These are phyloP conservation scores for Pseudozyma sp. DNA, from an alignment of 1,284 basidiomycete species.

Conservation along the genomic window DNA sequence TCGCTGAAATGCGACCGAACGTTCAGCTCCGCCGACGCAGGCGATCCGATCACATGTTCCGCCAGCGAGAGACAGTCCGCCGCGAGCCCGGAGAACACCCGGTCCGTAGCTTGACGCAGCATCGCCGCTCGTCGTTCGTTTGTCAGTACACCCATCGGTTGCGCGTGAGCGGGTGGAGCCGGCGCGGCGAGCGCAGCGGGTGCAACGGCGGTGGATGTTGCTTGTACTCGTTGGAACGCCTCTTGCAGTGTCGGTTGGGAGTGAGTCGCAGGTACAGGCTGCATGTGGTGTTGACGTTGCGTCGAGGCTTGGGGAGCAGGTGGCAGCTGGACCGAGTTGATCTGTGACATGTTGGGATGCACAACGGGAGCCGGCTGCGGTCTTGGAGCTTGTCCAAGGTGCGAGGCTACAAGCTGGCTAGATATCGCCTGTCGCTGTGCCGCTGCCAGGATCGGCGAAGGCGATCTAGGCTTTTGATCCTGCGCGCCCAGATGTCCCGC, in stretches of 20 bases:
- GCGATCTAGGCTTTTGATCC: background rate
- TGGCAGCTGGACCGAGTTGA: background rate
- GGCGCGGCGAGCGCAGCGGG: background rate
- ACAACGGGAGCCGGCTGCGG: too few relatives aligned
- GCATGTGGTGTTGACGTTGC: background rate
- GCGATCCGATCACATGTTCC: slow-evolving; percentile 26
- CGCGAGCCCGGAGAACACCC: slow-evolving; percentile 11
- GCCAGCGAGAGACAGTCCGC: slow-evolving; percentile 42
- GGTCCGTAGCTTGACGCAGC: slow-evolving; percentile 13
- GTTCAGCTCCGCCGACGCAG: slow-evolving; percentile 7
- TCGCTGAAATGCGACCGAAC: slow-evolving; percentile 13
- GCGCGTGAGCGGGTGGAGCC: background rate
- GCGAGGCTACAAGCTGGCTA: background rate
- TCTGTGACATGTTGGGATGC: too few relatives aligned
- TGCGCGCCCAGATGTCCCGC: background rate
- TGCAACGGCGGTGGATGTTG: background rate
- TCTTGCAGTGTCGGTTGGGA: slow-evolving; percentile 1
- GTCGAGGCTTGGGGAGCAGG: too few relatives aligned
- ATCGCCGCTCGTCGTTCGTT: slow-evolving; percentile 5
- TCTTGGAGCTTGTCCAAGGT: background rate
- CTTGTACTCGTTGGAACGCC: slow-evolving; percentile 1
- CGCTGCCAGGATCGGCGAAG: background rate
- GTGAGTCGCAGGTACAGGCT: too few relatives aligned
- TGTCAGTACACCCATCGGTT: background rate
- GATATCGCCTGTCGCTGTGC: slow-evolving; percentile 1